Conservation (phyloP, 257 asterid genomes). For the Nicotiana sylvestris region DNA sequence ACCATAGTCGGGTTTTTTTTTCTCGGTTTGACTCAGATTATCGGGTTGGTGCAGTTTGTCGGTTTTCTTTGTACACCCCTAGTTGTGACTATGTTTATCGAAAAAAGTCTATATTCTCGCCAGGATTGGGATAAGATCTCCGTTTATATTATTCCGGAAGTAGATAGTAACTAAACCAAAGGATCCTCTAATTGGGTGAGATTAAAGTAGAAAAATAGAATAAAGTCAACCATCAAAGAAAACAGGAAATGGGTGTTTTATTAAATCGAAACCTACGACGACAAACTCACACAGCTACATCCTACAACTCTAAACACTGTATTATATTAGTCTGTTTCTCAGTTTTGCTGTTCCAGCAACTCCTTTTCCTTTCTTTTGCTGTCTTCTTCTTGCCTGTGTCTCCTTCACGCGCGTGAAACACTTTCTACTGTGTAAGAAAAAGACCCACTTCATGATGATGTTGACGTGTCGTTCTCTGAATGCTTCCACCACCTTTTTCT, state of each 20-base stretch:
- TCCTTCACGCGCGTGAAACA: not conserved
- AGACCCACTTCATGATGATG: not conserved
- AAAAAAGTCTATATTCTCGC: too few relatives aligned
- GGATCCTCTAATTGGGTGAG: not conserved
- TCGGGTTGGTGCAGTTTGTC: too few relatives aligned
- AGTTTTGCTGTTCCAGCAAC: not conserved
- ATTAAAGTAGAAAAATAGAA: not conserved
- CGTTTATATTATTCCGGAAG: too few relatives aligned
- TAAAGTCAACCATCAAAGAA: not conserved
- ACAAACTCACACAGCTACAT: not conserved
- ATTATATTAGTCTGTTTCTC: not conserved
- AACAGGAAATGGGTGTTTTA: not conserved
- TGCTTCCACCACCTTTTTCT: not conserved
- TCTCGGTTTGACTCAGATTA: too few relatives aligned
- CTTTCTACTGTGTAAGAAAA: too few relatives aligned
- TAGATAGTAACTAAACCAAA: too few relatives aligned
- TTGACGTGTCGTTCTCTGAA: conserved; percentile 11
- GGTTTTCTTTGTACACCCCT: too few relatives aligned
- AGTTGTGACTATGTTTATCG: too few relatives aligned
- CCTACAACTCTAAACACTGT: not conserved
- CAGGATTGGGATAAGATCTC: too few relatives aligned
- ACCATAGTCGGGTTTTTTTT: too few relatives aligned
- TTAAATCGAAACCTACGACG: not conserved
- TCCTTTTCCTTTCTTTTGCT: not conserved
- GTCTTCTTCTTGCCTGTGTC: not conserved